Evolutionary conservation across 1,284 basidiomycete species (phyloP), one percentile per base, ranked within the genome.

Genomic region (Ustilago trichophora): DNA sequence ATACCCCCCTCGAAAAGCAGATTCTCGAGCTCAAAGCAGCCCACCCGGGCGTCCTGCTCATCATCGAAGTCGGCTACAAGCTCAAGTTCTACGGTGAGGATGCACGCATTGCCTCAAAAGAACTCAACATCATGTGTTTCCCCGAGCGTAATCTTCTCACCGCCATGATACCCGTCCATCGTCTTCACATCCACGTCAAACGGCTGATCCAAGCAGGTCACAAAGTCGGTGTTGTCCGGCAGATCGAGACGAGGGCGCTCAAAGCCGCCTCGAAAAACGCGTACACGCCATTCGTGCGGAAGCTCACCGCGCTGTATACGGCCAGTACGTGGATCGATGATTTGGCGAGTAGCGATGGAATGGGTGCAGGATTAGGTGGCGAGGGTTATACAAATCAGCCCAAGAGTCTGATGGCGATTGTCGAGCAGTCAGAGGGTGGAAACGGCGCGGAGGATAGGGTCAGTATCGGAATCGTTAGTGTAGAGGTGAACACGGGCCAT

Each of bases 161-260:
- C 0, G 93, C 93, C 1, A 90, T 89, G 26, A 89, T 97, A 36
- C 93, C 94, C 0, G 84, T 86, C 1, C 90, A 91, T 72, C 86
- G 93, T 35, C 85, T 91, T 15, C 87, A 91, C 55, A 86, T 98
- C 6, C 93, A 97, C 80, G 85, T 96, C 42, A 78, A 73, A 35
- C 93, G 91, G 68, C 85, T 98, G 26, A 86, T 98, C 35, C 89
- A 90, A 0, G 87, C 89, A 49, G 94, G 94, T 0, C 59, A 76
- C 65, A 91, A 92, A 87, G 87, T 98, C 43, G 95, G 95, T 10
- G 88, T 98, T 11, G 89, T 96, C 1, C 87, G 89, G n/a, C 95
- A 98, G 81, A 72, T 70, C 24, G 95, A 98, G 83, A 98, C 95
- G 0, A 92, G 95, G 0, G 95, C 95, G 0, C 85, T 98, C 48